Conservation (phyloP, 805 yeast genomes). For the Hyphopichia homilentoma region DNA sequence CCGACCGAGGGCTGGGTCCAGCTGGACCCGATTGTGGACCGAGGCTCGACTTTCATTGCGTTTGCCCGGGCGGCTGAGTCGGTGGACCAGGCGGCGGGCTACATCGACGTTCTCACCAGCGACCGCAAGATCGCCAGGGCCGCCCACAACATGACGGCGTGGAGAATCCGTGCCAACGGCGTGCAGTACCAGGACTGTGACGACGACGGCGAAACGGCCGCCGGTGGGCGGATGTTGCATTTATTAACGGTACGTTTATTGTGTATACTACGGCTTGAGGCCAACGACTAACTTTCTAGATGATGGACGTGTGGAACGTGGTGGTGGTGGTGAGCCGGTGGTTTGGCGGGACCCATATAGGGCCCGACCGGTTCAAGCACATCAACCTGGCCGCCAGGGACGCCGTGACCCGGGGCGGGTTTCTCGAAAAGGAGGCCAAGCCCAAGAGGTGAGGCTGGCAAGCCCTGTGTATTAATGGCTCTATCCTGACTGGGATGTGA, state of each 20-base stretch:
- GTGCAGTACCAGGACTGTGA: conserved; percentile 78
- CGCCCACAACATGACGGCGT: conserved; percentile 80
- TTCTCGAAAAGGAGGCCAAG: conserved; percentile 27
- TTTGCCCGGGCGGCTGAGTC: conserved; percentile 61
- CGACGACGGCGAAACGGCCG: conserved; percentile 97
- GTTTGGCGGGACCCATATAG: conserved; percentile 90
- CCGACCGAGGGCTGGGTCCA: conserved; percentile 70
- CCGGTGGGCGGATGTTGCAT: conserved; percentile 85
- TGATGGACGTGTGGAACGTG: conserved; percentile 79
- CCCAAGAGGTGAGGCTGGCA: too few species aligned
- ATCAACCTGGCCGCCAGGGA: conserved; percentile 87
- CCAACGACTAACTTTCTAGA: conserved; percentile 30
- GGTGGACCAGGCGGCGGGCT: conserved; percentile 62
- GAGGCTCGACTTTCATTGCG: conserved; percentile 84
- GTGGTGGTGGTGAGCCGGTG: conserved; percentile 86
- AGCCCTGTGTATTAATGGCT: too few species aligned
- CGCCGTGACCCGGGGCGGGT: conserved; percentile 66
- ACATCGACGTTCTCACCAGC: conserved; percentile 47
- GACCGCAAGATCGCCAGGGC: conserved; percentile 70
- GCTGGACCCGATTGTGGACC: conserved; percentile 75
- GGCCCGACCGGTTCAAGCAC: conserved; percentile 93
- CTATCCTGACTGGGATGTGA: too few species aligned
- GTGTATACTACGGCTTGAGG: not conserved
- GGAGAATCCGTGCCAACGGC: conserved; percentile 64
- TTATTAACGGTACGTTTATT: conserved; percentile 52